phyloP scores from a whole-genome alignment of 1,139 yeast genomes.

The Meyerozyma sp. region DNA sequence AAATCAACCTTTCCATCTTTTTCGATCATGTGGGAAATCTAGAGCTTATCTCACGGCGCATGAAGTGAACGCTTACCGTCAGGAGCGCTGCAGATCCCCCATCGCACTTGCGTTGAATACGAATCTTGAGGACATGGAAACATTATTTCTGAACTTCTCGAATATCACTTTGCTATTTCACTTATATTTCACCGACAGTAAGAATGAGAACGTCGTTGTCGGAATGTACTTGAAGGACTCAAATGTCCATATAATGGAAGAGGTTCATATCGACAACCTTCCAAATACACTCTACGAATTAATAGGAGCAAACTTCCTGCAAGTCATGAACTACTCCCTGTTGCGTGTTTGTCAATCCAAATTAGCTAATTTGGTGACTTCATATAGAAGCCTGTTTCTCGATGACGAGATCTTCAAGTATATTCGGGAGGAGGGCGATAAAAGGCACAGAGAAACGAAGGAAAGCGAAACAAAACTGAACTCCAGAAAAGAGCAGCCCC shows the following conservation, averaged over 20 bases:
- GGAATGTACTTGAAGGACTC: conserved; percentile 9
- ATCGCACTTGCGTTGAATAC: conserved; percentile 62
- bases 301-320: background rate
- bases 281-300: conserved; percentile 15
- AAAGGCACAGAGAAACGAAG: background rate
- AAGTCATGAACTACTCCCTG: background rate
- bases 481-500: background rate
- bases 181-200: conserved; percentile 26
- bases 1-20: conserved; percentile 81
- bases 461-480: background rate
- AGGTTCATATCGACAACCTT: conserved; percentile 13
- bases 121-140: conserved; percentile 22
- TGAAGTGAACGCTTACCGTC: conserved; percentile 51
- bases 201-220: conserved; percentile 13
- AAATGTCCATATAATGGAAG: conserved; percentile 10
- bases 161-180: conserved; percentile 39
- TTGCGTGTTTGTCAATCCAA: background rate
- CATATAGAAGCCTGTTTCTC: background rate
- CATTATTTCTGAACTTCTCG: conserved; percentile 18
- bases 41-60: conserved; percentile 77
- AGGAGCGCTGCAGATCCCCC: conserved; percentile 58
- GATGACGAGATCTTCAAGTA: background rate
- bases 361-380: background rate
- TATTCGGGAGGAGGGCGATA: background rate
- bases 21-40: conserved; percentile 44